phyloP scores from a whole-genome alignment of 257 asterid genomes.

The Solanum rostratum region DNA sequence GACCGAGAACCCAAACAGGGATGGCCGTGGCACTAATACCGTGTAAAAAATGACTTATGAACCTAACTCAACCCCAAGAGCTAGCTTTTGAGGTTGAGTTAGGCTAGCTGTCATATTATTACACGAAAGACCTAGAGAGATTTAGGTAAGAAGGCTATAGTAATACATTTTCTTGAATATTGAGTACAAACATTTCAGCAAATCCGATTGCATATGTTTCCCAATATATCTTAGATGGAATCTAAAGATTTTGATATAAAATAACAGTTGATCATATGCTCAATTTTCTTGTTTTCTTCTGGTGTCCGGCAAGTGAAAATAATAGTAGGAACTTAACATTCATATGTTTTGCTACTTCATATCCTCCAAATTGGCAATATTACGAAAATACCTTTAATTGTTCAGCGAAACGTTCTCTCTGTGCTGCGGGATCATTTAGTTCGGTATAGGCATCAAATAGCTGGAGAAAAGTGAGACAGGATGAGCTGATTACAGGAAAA shows the following conservation, averaged over 20 bases:
- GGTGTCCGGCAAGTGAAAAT: neutral
- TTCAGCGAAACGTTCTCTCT: neutral
- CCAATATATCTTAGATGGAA: neutral
- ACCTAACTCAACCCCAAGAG: no score
- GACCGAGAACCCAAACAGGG: no score
- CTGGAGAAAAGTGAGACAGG: neutral
- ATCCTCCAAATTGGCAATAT: neutral
- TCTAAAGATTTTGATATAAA: neutral
- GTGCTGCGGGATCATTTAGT: neutral
- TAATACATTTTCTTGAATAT: no score
- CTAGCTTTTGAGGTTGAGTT: no score
- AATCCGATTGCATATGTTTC: no score
- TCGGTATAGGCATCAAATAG: neutral
- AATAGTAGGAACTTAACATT: neutral
- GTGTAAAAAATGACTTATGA: no score
- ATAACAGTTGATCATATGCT: neutral
- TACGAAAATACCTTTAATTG: neutral
- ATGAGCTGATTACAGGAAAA: neutral
- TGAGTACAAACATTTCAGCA: no score
- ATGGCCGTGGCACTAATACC: no score
- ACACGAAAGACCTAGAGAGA: no score
- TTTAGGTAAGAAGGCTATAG: no score
- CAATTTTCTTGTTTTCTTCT: neutral
- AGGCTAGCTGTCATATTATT: no score
- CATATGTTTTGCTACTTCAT: neutral